Conservation (phyloP, 495 filamentous ascomycete genomes). For the Bathelium albidoporum region DNA sequence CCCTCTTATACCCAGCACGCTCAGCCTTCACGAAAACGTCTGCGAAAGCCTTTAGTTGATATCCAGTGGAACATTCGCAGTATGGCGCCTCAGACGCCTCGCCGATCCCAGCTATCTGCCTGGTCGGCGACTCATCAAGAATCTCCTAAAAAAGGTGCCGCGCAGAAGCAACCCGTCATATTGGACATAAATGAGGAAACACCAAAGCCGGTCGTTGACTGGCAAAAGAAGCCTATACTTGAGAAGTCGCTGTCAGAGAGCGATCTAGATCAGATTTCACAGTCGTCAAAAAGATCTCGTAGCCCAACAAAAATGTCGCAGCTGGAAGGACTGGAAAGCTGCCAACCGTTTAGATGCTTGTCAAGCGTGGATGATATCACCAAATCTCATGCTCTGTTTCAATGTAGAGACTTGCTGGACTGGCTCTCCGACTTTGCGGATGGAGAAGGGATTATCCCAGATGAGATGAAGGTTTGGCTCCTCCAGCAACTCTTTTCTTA, state of each 20-base stretch:
- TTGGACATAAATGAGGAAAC: neutral
- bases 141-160: neutral
- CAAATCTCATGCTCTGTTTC: neutral
- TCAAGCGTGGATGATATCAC: neutral
- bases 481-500: neutral
- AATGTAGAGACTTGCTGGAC: neutral
- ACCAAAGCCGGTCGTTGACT: neutral
- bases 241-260: neutral
- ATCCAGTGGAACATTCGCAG: neutral
- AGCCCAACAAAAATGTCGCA: neutral
- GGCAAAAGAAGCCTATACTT: neutral
- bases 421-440: neutral
- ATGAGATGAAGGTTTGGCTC: neutral
- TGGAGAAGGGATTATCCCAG: neutral
- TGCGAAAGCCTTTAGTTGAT: neutral
- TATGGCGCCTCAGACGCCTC: neutral
- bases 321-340: neutral
- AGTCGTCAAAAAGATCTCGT: neutral
- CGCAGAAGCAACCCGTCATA: neutral
- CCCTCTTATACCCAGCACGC: neutral
- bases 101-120: neutral
- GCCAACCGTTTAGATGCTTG: neutral
- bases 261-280: neutral
- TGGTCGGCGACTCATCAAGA: neutral
- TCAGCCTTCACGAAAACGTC: neutral